phyloP scores from a whole-genome alignment of 257 asterid species.

The Avicennia marina region DNA sequence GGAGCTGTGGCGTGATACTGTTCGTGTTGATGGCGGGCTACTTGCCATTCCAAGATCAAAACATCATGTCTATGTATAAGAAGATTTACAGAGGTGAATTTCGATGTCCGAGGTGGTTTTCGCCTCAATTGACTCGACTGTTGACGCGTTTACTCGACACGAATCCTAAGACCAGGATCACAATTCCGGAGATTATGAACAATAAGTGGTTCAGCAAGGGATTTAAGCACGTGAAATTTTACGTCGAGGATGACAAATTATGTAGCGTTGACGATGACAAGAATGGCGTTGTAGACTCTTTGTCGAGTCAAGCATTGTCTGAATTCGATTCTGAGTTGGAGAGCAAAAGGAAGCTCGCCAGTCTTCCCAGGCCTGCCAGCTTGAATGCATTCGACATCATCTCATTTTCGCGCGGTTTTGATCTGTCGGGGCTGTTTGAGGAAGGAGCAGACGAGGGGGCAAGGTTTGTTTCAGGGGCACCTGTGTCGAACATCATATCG shows the following conservation, averaged over 20 bases:
- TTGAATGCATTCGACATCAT: constrained; percentile 65
- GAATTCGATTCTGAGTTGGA: constrained; percentile 45
- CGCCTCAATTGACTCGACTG: constrained; percentile 37
- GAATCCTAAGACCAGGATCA: constrained; percentile 37
- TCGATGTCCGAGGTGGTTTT: constrained; percentile 69
- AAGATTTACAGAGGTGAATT: constrained; percentile 63
- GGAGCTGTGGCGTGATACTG: constrained; percentile 66
- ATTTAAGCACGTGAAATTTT: constrained; percentile 37
- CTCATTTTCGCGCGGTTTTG: constrained; percentile 59
- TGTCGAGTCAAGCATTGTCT: constrained; percentile 37
- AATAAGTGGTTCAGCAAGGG: constrained; percentile 41
- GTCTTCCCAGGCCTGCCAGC: constrained; percentile 57
- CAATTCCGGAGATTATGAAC: constrained; percentile 37
- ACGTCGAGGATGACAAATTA: constrained; percentile 51
- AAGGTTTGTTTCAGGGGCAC: constrained; percentile 58
- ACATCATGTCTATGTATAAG: constrained; percentile 61
- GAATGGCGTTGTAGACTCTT: constrained; percentile 18
- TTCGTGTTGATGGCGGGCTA: constrained; percentile 67
- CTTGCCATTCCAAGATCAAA: constrained; percentile 58
- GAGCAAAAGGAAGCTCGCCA: constrained; percentile 36
- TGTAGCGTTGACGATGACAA: constrained; percentile 34
- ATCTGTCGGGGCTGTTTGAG: constrained; percentile 60
- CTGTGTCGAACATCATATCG: constrained; percentile 42
- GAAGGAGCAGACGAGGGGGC: constrained; percentile 47
- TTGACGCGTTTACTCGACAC: constrained; percentile 35